These are phyloP conservation scores for Ceratobasidium sp. DNA, from an alignment of 1,284 basidiomycete genomes.

Conservation along the genomic window DNA sequence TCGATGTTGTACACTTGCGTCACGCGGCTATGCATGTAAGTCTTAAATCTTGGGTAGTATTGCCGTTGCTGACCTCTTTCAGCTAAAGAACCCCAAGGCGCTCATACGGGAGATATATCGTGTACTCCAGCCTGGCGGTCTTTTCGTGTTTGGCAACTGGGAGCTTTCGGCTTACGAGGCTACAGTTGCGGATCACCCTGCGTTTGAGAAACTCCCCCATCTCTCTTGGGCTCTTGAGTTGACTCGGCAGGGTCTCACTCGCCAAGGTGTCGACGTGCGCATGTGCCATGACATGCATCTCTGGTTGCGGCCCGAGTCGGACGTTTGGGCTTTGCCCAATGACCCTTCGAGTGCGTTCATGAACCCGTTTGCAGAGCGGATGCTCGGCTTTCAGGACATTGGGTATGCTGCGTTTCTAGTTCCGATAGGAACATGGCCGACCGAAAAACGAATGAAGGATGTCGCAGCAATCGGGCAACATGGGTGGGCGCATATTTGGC, in stretches of 20 bases:
- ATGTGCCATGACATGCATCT: constrained; percentile 38
- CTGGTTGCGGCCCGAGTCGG: constrained; percentile 32
- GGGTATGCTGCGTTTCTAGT: constrained; percentile 11
- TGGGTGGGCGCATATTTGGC: constrained; percentile 36
- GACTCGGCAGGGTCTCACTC: constrained; percentile 5
- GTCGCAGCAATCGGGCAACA: constrained; percentile 17
- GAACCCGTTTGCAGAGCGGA: constrained; percentile 16
- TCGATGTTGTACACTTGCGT: constrained; percentile 37
- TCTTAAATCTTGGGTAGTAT: background rate
- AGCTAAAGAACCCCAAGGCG: constrained; percentile 41
- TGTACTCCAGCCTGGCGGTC: constrained; percentile 33
- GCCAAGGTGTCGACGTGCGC: constrained; percentile 31
- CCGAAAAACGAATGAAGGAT: constrained; percentile 33
- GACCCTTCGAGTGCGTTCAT: constrained; percentile 24
- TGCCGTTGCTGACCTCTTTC: background rate
- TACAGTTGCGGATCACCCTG: constrained; percentile 9
- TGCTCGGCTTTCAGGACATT: constrained; percentile 34
- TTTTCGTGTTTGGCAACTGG: constrained; percentile 41
- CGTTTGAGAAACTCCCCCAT: constrained; percentile 30
- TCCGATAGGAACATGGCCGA: constrained; percentile 28
- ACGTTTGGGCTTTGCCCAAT: constrained; percentile 14
- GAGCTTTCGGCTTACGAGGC: constrained; percentile 43
- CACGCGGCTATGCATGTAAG: constrained; percentile 40
- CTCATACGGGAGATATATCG: constrained; percentile 32
- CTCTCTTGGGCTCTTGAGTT: constrained; percentile 24